Percentiles rank a stretch among this genome's conserved stretches.
phyloP scores from a whole-genome alignment of 2,329 filamentous ascomycete species.

The Fusarium papillatum region DNA sequence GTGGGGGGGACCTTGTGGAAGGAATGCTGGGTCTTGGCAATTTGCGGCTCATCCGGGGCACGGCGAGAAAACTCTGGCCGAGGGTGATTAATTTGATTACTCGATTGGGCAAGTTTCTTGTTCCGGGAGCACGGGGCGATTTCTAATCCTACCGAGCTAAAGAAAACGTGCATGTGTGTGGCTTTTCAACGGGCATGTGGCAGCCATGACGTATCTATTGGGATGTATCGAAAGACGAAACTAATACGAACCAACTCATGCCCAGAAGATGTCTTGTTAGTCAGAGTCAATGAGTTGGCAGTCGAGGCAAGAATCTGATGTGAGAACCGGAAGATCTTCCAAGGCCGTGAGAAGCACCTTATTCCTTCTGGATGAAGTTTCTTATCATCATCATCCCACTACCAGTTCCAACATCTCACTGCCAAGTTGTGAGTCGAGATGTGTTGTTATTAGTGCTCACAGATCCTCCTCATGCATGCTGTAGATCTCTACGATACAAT shows the following conservation, averaged over 20 bases:
- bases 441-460: conserved; percentile 27
- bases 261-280: not conserved
- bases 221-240: not conserved
- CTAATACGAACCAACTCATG: not conserved
- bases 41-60: conserved; percentile 21
- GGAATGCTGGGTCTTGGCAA: conserved; percentile 7
- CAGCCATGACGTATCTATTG: not conserved
- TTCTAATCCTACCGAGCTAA: conserved; percentile 28
- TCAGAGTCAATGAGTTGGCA: conserved; percentile 8
- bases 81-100: conserved; percentile 39
- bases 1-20: not conserved
- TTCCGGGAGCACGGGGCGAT: conserved; percentile 28
- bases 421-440: not conserved
- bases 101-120: conserved; percentile 28
- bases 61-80: conserved; percentile 34
- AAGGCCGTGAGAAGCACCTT: not conserved
- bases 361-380: not conserved
- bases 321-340: not conserved
- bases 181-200: conserved; percentile 2
- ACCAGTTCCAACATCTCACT: not conserved
- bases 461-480: conserved; percentile 10
- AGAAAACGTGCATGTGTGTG: conserved; percentile 12
- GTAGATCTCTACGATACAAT: not conserved
- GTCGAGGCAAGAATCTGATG: not conserved
- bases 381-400: not conserved